These are phyloP conservation scores for Cutaneotrichosporon arboriforme DNA, from an alignment of 1,284 basidiomycete genomes.

Conservation along the genomic window DNA sequence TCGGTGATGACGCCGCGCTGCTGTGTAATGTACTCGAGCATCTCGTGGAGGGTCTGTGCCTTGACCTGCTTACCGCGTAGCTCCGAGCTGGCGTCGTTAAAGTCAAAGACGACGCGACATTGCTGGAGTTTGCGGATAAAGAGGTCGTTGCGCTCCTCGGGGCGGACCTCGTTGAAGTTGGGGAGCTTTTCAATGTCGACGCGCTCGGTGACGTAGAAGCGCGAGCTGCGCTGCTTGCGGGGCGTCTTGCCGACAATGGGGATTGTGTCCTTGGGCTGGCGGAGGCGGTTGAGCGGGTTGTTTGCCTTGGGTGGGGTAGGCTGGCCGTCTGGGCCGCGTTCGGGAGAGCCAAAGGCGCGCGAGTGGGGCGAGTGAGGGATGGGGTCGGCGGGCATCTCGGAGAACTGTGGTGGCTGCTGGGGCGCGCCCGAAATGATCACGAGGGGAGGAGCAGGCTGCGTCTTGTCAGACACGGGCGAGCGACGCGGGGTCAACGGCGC, in stretches of 20 bases:
- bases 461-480: conserved; percentile 46
- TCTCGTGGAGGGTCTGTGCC: conserved; percentile 93
- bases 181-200: conserved; percentile 94
- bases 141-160: conserved; percentile 79
- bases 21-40: conserved; percentile 98
- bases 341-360: conserved; percentile 36
- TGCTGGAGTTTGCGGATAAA: conserved; percentile 95
- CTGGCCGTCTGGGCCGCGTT: conserved; percentile 39
- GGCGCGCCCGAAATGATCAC: conserved; percentile 65
- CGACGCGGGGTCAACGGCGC: conserved; percentile 44
- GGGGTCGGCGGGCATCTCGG: conserved; percentile 62
- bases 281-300: conserved; percentile 48
- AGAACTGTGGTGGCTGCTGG: conserved; percentile 23
- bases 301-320: conserved; percentile 51
- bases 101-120: conserved; percentile 96
- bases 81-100: conserved; percentile 95
- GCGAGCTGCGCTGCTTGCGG: conserved; percentile 88
- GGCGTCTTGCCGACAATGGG: conserved; percentile 91
- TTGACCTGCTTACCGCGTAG: conserved; percentile 98
- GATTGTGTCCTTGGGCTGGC: conserved; percentile 77
- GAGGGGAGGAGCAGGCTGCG: conserved; percentile 64
- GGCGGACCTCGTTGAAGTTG: conserved; percentile 86
- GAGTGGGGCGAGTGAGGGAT: conserved; percentile 54
- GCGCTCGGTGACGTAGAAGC: conserved; percentile 93
- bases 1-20: conserved; percentile 96